Conservation (phyloP, 1,284 basidiomycete species). For the Irpex sp. region DNA sequence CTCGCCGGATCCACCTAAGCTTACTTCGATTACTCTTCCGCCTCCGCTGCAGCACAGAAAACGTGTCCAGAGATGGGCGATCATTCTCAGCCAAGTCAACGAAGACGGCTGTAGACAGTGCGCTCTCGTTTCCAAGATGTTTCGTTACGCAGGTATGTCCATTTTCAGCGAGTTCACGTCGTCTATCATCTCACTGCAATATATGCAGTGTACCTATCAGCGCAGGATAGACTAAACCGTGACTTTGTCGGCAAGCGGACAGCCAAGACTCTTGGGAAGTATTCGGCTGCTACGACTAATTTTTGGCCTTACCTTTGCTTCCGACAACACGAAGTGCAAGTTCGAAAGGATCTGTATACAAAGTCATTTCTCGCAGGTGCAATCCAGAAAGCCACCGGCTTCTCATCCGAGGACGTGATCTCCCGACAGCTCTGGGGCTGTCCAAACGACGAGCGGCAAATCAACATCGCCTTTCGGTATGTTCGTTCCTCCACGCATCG, state of each 20-base stretch:
- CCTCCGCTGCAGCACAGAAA: constrained; percentile 56
- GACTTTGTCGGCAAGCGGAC: constrained; percentile 49
- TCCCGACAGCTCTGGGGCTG: constrained; percentile 49
- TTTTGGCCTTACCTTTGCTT: constrained; percentile 65
- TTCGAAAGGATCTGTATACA: constrained; percentile 36
- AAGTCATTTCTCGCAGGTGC: constrained; percentile 43
- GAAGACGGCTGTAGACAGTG: constrained; percentile 40
- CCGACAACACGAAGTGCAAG: constrained; percentile 40
- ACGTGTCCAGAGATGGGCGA: constrained; percentile 46
- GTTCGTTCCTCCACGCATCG: constrained; percentile 5
- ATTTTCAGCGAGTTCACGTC: neutral
- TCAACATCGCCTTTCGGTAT: constrained; percentile 54
- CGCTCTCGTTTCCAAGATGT: constrained; percentile 48
- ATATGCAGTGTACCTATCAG: constrained; percentile 57
- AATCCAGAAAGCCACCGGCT: neutral
- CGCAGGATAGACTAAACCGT: constrained; percentile 40
- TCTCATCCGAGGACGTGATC: neutral
- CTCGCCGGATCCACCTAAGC: constrained; percentile 15
- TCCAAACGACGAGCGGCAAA: constrained; percentile 54
- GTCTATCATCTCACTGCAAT: neutral
- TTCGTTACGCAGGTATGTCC: constrained; percentile 61
- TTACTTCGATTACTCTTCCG: constrained; percentile 49
- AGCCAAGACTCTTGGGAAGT: constrained; percentile 30
- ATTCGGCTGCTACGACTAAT: constrained; percentile 48
- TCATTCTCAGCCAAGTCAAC: constrained; percentile 50